Percentiles rank a stretch among this genome's conserved stretches.
Conservation (phyloP, 164 flowering plant genomes). For the Chloranthus sessilifolius region DNA sequence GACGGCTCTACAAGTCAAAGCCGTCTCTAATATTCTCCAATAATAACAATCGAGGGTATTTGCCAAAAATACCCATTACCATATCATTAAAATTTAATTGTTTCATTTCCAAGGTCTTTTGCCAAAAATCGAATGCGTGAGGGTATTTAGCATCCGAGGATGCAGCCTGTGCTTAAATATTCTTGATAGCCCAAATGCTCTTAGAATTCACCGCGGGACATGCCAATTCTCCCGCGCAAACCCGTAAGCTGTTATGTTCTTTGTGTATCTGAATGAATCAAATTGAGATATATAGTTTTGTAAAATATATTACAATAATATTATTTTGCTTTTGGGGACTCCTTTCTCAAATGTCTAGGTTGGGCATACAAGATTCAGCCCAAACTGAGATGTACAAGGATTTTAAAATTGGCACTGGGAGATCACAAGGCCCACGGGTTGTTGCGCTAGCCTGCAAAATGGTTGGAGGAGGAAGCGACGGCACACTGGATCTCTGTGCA, state of each 20-base stretch:
- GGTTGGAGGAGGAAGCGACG: constrained; percentile 95
- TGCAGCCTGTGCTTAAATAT: constrained; percentile 69
- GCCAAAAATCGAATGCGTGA: constrained; percentile 82
- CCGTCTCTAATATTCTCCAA: too few relatives aligned
- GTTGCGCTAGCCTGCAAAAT: constrained; percentile 77
- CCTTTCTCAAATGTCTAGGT: constrained; percentile 38
- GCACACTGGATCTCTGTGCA: constrained; percentile 73
- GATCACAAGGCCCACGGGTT: constrained; percentile 40
- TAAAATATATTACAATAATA: constrained; percentile 5
- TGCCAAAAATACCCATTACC: too few relatives aligned
- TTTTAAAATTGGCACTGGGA: too few relatives aligned
- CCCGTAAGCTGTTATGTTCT: constrained; percentile 21
- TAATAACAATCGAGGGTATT: too few relatives aligned
- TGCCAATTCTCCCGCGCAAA: constrained; percentile 51
- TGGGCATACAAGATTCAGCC: constrained; percentile 47
- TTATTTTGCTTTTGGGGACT: too few relatives aligned
- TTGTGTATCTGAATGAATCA: neutral
- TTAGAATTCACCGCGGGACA: constrained; percentile 44
- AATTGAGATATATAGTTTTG: neutral
- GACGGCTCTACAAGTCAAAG: too few relatives aligned
- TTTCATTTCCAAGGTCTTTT: constrained; percentile 66
- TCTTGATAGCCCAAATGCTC: constrained; percentile 50
- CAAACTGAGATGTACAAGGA: constrained; percentile 26
- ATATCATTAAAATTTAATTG: too few relatives aligned
- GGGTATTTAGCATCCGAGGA: constrained; percentile 54